Conservation (phyloP, 2,329 filamentous ascomycete genomes). For the Exserohilum rostratum region DNA sequence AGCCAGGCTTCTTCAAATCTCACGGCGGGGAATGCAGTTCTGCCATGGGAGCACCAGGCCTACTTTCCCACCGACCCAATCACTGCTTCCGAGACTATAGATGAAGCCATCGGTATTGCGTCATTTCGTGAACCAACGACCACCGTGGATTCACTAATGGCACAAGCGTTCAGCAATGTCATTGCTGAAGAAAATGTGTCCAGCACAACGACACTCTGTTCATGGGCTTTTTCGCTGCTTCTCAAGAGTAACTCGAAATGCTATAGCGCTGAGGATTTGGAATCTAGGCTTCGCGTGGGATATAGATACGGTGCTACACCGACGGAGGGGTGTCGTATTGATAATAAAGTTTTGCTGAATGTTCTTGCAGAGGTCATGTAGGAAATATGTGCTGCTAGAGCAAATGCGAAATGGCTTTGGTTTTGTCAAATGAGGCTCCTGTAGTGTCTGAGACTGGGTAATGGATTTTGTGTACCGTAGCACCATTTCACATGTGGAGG, state of each 20-base stretch:
- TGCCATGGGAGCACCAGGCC: background rate
- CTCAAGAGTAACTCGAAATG: constrained; percentile 19
- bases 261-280: constrained; percentile 16
- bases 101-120: background rate
- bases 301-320: constrained; percentile 16
- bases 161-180: constrained; percentile 7
- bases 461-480: no score
- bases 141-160: background rate
- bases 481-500: no score
- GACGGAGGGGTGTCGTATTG: constrained; percentile 19
- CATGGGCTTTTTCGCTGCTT: constrained; percentile 24
- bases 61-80: background rate
- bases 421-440: background rate
- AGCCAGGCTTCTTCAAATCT: background rate
- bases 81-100: background rate
- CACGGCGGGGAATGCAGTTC: background rate
- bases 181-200: constrained; percentile 6
- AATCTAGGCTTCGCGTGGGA: constrained; percentile 22
- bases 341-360: constrained; percentile 22
- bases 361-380: constrained; percentile 23
- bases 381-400: no score
- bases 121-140: background rate
- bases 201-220: constrained; percentile 25
- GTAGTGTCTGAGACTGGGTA: background rate
- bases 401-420: no score